Evolutionary conservation across 129 eudicot species (phyloP).

Genomic region (Smallanthus sonchifolius): DNA sequence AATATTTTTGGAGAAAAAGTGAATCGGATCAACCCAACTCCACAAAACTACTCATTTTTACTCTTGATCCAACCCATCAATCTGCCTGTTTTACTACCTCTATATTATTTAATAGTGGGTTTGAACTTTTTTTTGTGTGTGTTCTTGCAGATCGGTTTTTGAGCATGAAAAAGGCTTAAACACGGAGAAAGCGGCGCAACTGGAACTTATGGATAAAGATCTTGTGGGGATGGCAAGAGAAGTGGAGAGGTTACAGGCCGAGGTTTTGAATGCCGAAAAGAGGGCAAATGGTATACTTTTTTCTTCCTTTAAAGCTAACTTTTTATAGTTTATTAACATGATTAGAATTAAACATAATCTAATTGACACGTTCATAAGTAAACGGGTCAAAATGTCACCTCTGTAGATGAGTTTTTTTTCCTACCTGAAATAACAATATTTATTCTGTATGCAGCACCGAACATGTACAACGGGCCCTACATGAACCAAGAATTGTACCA

Average conservation of each 20-base stretch:
- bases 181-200: conserved; percentile 57
- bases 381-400: neutral
- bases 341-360: neutral
- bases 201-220: conserved; percentile 68
- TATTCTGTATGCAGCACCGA: conserved; percentile 39
- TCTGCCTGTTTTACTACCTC: neutral
- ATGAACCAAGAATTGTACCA: conserved; percentile 44
- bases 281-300: conserved; percentile 51
- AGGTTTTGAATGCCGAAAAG: conserved; percentile 55
- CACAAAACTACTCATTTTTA: neutral
- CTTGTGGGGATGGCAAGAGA: conserved; percentile 58
- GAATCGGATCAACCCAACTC: neutral
- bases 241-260: conserved; percentile 62
- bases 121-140: conserved; percentile 7
- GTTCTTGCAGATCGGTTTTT: conserved; percentile 47
- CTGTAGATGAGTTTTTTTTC: neutral
- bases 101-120: neutral
- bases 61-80: neutral
- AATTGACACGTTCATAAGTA: neutral
- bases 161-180: conserved; percentile 64
- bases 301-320: neutral
- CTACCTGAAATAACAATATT: neutral
- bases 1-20: neutral
- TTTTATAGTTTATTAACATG: neutral
- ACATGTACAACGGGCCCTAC: conserved; percentile 35